phyloP scores from a whole-genome alignment of 495 filamentous ascomycete genomes.

The Penicillium soppii region DNA sequence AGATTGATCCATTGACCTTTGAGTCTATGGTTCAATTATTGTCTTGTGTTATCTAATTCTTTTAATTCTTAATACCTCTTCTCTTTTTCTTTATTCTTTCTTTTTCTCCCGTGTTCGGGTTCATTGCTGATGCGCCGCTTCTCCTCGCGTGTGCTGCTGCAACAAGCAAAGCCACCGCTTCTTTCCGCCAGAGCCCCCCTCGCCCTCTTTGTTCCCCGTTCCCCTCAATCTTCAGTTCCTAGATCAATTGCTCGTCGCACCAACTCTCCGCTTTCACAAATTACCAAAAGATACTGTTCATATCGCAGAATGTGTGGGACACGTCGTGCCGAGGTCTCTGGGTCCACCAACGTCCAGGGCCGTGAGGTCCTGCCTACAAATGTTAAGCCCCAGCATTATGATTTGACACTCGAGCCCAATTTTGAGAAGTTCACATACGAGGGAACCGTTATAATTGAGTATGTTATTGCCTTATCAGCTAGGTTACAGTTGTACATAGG shows the following conservation, averaged over 20 bases:
- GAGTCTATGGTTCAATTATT: slow-evolving; percentile 11
- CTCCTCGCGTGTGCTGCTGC: slow-evolving; percentile 39
- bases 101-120: slow-evolving; percentile 9
- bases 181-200: slow-evolving; percentile 32
- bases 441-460: slow-evolving; percentile 65
- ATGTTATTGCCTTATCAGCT: slow-evolving; percentile 20
- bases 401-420: slow-evolving; percentile 66
- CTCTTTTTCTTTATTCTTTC: slow-evolving; percentile 6
- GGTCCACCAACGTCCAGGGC: slow-evolving; percentile 54
- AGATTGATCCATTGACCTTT: slow-evolving; percentile 17
- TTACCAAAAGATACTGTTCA: slow-evolving; percentile 46
- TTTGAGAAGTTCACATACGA: slow-evolving; percentile 63
- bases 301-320: slow-evolving; percentile 52
- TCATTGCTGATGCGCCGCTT: slow-evolving; percentile 39
- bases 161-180: slow-evolving; percentile 43
- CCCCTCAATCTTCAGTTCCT: slow-evolving; percentile 24
- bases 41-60: slow-evolving; percentile 14
- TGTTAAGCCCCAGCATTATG: slow-evolving; percentile 65
- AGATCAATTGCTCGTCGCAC: slow-evolving; percentile 18
- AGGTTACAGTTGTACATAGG: background rate
- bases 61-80: slow-evolving; percentile 13
- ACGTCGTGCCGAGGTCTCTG: slow-evolving; percentile 40
- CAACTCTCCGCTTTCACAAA: slow-evolving; percentile 34
- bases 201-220: slow-evolving; percentile 31
- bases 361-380: slow-evolving; percentile 68